Evolutionary conservation across 257 asterid species (phyloP).

Genomic region (Ajuga chamaepitys): DNA sequence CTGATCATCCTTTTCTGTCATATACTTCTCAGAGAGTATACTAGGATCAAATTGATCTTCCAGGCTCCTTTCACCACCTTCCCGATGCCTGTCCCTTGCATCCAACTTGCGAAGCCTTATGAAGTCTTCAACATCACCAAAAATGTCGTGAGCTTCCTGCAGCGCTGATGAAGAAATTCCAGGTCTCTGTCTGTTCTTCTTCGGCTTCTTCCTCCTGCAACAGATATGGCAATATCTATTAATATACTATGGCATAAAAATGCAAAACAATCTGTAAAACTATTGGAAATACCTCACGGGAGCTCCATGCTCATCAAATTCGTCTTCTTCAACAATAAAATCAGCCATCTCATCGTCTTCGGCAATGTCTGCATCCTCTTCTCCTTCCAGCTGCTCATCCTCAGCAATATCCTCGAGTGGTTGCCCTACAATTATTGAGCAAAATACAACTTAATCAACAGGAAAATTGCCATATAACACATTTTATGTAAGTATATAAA

Average conservation of each 20-base stretch:
- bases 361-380: slow-evolving; percentile 64
- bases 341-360: slow-evolving; percentile 98
- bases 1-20: slow-evolving; percentile 77
- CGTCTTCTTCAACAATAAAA: slow-evolving; percentile 90
- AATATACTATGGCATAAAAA: not conserved
- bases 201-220: slow-evolving; percentile 71
- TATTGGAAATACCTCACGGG: slow-evolving; percentile 47
- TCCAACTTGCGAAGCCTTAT: slow-evolving; percentile 53
- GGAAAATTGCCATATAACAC: not conserved
- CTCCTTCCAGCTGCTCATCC: slow-evolving; percentile 70
- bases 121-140: slow-evolving; percentile 93
- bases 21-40: slow-evolving; percentile 77
- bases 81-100: slow-evolving; percentile 35
- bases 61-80: slow-evolving; percentile 53
- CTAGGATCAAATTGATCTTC: slow-evolving; percentile 94
- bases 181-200: slow-evolving; percentile 74
- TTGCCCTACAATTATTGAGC: slow-evolving; percentile 39
- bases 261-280: not conserved
- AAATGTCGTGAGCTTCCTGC: slow-evolving; percentile 88
- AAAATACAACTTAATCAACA: slow-evolving; percentile 9
- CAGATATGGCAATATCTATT: slow-evolving; percentile 11
- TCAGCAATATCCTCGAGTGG: slow-evolving; percentile 89
- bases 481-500: not conserved
- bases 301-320: slow-evolving; percentile 78
- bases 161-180: slow-evolving; percentile 85